These are phyloP conservation scores for Trypethelium eluteriae DNA, from an alignment of 495 filamentous ascomycete genomes.

Conservation along the genomic window DNA sequence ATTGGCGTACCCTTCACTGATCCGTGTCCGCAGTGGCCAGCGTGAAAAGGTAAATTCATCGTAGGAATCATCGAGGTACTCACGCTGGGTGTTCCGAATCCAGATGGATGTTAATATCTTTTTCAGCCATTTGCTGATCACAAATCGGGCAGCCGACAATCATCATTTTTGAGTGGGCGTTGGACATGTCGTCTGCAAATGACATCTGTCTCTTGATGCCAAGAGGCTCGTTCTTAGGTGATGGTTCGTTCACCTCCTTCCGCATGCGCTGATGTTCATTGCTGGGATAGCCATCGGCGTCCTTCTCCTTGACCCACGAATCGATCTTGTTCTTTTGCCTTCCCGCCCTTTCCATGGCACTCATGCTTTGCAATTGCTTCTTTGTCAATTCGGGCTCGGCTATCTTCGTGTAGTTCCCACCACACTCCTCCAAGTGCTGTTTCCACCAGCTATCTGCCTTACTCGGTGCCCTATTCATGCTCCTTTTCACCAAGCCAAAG, in stretches of 20 bases:
- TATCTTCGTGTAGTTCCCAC: conserved; percentile 32
- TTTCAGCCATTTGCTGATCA: conserved; percentile 18
- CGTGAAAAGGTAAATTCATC: not conserved
- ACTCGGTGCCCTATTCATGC: conserved; percentile 34
- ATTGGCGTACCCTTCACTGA: not conserved
- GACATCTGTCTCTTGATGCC: not conserved
- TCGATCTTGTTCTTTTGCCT: conserved; percentile 36
- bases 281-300: not conserved
- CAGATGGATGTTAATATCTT: conserved; percentile 30
- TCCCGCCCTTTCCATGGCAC: conserved; percentile 30
- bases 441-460: conserved; percentile 33
- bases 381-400: conserved; percentile 32
- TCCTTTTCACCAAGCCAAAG: conserved; percentile 35
- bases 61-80: not conserved
- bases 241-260: not conserved
- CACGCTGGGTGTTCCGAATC: conserved; percentile 28
- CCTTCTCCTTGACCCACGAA: conserved; percentile 25
- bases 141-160: conserved; percentile 19
- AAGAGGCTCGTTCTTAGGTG: not conserved
- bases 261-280: conserved; percentile 18
- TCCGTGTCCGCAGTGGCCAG: not conserved
- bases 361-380: conserved; percentile 27
- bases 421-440: conserved; percentile 31
- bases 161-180: not conserved
- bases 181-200: not conserved